Evolutionary conservation across 441 rosid genomes (phyloP), one percentile per base, ranked within the genome.

Genomic region (Hura crepitans): DNA sequence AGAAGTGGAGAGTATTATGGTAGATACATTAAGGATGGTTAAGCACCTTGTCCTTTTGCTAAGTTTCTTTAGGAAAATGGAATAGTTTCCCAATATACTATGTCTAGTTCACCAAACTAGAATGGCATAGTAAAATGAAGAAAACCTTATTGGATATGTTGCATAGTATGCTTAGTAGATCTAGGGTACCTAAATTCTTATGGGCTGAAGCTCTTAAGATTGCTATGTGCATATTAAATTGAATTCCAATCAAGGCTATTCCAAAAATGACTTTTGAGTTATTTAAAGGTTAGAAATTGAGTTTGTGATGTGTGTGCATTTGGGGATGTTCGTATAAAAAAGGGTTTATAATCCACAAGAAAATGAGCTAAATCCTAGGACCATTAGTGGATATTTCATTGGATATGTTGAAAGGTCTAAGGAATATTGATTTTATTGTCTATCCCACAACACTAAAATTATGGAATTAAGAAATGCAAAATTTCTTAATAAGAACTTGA

Each of bases 41-140:
- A 71, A 67, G 27, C 58, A 39, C 30, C 0, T 1, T 15, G 79
- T 66, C 60, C 13, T 18, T 76, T 66, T 76, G 55, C 31, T 2
- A 66, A 53, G 12, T 76, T 67, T n/a, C 49, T 67, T 71, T 27
- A 67, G 61, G 28, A 76, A 23, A 1, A 54, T 58, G 75, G 55
- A 35, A 62, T 62, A 8, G 43, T 71, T 50, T 14, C 57, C 23
- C 4, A 69, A 55, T 49, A 37, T 6, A 62, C 50, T 10, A 37
- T 62, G 66, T 10, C 18, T 57, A 10, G 27, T 53, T 23, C 28
- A 3, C 17, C 15, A 4, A n/a, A 67, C 30, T n/a, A 42, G 13
- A 33, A 60, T 30, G 27, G 50, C 6, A 1, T 30, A 8, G 15
- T 12, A 6, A 47, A 53, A 11, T 49, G 53, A 51, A 57, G 35